Conservation (phyloP, 2,329 filamentous ascomycete genomes). For the Phyllosticta citriasiana region DNA sequence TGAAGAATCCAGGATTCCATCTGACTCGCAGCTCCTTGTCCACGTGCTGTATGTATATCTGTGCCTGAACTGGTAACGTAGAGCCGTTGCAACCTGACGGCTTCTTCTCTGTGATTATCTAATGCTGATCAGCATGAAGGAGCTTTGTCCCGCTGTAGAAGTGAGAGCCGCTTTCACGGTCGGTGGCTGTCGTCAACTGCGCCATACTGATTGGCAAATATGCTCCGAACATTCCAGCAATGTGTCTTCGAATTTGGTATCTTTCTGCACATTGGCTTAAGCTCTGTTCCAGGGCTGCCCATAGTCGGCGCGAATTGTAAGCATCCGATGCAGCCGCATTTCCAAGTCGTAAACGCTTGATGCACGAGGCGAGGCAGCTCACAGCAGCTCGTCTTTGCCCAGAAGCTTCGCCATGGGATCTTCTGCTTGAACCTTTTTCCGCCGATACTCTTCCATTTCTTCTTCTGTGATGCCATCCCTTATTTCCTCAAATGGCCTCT, state of each 20-base stretch:
- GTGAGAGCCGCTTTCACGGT: neutral
- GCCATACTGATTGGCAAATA: neutral
- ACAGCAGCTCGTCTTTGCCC: conserved; percentile 58
- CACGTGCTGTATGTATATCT: neutral
- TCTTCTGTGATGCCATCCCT: conserved; percentile 68
- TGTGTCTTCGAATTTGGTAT: neutral
- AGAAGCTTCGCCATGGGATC: conserved; percentile 83
- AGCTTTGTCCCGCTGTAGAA: neutral
- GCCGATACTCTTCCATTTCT: conserved; percentile 77
- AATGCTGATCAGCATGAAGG: neutral
- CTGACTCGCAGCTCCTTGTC: neutral
- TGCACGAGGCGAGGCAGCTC: neutral
- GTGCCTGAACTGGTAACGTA: neutral
- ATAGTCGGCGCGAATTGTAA: neutral
- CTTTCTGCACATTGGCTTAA: neutral
- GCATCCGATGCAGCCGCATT: neutral
- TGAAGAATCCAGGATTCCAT: neutral
- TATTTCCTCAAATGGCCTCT: conserved; percentile 71
- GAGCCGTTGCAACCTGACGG: neutral
- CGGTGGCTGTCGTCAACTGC: neutral
- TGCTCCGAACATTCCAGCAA: neutral
- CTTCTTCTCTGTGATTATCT: neutral
- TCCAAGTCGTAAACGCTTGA: neutral
- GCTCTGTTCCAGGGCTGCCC: neutral
- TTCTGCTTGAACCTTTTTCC: conserved; percentile 60